Percentiles rank a stretch among this genome's conserved stretches.
phyloP scores from a whole-genome alignment of 305 asterid genomes.

The Ajuga reptans region DNA sequence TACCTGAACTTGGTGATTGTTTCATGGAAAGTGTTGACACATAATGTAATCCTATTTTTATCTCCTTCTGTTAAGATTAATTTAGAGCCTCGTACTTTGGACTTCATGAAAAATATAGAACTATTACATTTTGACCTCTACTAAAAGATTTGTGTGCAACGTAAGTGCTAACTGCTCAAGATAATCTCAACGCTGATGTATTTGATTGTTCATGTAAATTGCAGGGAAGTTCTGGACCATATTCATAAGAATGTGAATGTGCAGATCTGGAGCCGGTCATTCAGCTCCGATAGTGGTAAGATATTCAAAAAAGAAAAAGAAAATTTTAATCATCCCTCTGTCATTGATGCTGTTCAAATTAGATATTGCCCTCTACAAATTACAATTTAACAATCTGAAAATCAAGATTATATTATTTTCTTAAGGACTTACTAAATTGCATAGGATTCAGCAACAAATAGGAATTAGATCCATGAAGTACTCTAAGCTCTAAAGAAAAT shows the following conservation, averaged over 20 bases:
- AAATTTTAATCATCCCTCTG: not conserved
- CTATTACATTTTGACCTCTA: not conserved
- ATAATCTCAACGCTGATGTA: not conserved
- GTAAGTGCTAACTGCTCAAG: not conserved
- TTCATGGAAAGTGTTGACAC: not conserved
- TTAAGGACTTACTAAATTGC: not conserved
- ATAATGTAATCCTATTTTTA: not conserved
- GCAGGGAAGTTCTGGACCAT: constrained; percentile 41
- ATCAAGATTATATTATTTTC: not conserved
- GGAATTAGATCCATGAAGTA: too few relatives aligned
- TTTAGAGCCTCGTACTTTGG: not conserved
- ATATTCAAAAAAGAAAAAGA: not conserved
- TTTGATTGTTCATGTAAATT: constrained; percentile 18
- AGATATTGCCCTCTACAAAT: not conserved
- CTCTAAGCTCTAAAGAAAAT: not conserved
- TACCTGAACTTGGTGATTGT: not conserved
- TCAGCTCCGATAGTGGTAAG: constrained; percentile 50
- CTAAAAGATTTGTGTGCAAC: not conserved
- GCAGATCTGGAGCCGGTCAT: constrained; percentile 43
- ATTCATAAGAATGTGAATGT: constrained; percentile 28
- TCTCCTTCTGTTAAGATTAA: not conserved
- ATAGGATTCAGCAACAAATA: not conserved
- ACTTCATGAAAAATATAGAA: not conserved
- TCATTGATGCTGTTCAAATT: not conserved
- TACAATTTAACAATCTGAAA: not conserved